A percentile compares a stretch with the other conserved stretches of the same genome.
phyloP scores from a whole-genome alignment of 306 rosid genomes.

The Gastrolobium villosum region DNA sequence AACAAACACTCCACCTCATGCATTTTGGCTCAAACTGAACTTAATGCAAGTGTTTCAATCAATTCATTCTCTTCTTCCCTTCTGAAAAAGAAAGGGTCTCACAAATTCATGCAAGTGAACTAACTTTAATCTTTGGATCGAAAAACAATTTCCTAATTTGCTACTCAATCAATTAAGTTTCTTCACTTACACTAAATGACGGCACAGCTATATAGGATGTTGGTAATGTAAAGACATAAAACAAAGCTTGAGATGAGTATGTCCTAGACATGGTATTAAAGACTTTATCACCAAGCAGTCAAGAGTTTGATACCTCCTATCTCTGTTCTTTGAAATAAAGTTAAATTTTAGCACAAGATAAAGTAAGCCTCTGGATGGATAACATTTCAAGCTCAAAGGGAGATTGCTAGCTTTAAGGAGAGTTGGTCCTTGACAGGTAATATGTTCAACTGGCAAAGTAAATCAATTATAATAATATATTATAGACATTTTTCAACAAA shows the following conservation, averaged over 20 bases:
- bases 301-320: not conserved
- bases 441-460: no score
- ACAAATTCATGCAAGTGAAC: not conserved
- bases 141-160: not conserved
- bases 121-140: not conserved
- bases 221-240: not conserved
- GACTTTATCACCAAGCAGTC: not conserved
- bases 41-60: constrained; percentile 2
- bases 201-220: not conserved
- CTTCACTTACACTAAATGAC: constrained; percentile 18
- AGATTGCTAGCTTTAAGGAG: no score
- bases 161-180: not conserved
- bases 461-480: no score
- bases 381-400: no score
- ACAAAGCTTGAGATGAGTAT: not conserved
- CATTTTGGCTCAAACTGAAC: constrained; percentile 38
- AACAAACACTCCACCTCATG: constrained; percentile 23
- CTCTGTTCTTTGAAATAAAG: not conserved
- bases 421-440: no score
- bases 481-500: no score
- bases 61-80: constrained; percentile 3
- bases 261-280: not conserved
- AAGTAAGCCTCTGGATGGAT: no score
- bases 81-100: not conserved
- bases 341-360: no score